These are phyloP conservation scores for Dioscorea alata DNA, from an alignment of 106 monocot species.

Conservation along the genomic window DNA sequence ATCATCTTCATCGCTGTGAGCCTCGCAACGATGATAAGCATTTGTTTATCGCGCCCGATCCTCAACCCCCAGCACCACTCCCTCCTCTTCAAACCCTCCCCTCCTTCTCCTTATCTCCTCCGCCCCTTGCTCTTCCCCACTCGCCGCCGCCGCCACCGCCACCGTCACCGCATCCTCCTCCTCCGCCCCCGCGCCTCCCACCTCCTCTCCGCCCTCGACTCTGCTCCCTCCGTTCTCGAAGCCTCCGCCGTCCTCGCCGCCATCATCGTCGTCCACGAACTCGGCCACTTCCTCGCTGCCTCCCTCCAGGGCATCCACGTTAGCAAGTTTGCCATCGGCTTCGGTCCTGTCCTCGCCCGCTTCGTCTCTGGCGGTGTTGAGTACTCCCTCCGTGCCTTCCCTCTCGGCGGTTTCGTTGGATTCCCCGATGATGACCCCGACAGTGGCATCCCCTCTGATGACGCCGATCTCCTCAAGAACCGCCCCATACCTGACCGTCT, in stretches of 20 bases:
- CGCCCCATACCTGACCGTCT: conserved; percentile 74
- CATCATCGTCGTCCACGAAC: conserved; percentile 89
- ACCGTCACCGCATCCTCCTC: background rate
- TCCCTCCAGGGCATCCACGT: conserved; percentile 72
- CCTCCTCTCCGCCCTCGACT: conserved; percentile 18
- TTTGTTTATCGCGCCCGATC: too few relatives aligned
- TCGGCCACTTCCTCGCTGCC: conserved; percentile 92
- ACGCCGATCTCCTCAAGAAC: conserved; percentile 78
- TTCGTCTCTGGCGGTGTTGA: conserved; percentile 61
- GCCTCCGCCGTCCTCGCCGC: conserved; percentile 79
- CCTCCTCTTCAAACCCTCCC: background rate
- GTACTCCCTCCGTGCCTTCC: conserved; percentile 87
- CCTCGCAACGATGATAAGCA: too few relatives aligned
- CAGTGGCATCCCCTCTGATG: conserved; percentile 49
- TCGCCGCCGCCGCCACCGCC: background rate
- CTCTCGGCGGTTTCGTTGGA: conserved; percentile 87
- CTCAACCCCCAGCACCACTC: background rate
- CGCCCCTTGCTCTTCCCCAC: conserved; percentile 1
- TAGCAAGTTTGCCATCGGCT: conserved; percentile 81
- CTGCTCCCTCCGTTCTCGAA: conserved; percentile 44
- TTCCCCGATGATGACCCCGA: conserved; percentile 90
- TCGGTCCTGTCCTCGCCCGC: conserved; percentile 78
- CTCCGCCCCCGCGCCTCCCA: conserved; percentile 3
- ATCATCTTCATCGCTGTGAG: too few relatives aligned
- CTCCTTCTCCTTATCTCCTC: background rate